Base-by-base conservation (phyloP, 2,329 filamentous ascomycete genomes). In the Alternaria novae-zelandiae region DNA sequence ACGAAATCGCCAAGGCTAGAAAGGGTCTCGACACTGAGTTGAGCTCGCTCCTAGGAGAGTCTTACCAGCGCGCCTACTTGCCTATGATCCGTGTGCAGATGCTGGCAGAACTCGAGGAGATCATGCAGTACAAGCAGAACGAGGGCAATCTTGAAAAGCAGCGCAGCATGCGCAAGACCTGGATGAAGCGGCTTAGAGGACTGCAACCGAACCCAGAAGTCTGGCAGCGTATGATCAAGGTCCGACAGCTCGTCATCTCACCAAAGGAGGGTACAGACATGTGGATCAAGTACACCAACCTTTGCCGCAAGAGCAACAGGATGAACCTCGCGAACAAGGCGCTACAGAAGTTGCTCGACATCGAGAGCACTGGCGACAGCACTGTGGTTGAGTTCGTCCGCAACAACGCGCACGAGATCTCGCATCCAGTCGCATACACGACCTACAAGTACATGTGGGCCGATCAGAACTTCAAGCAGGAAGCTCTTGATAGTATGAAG, bases 261-360 rank as follows among this genome's bases (percentile, higher is more conserved):
- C 95, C 96, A 0, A 89, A 89, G 32, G 94, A 99, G 78, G 97
- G 97, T 74, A 93, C 97, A 85, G 92, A 97, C 74, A 99, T 99
- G 94, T 97, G 94, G 90, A 98, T 99, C 84, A 99, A 99, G 79
- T 99, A 97, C 78, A 93, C 96, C 74, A 99, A 98, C 74, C 88
- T 99, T 6, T 99, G 96, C 81, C 92, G 96, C 74, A 99, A 99
- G 81, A 97, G 95, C 47, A 92, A 93, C 61, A 91, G 96, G 28
- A 94, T 95, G 86, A 95, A 96, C 10, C 87, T 99, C 53, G 96
- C 96, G 1, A 96, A 99, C 82, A 96, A 97, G 82, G 96, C 94
- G 11, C 84, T 99, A 57, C 94, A 96, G 78, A 93, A 93, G 65
- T 85, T 99, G n/a, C 91, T 97, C 59, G 83, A 79, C 49, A 80